Base-by-base conservation (phyloP, 78 protist species). In the Pelomyxa schiedti region DNA sequence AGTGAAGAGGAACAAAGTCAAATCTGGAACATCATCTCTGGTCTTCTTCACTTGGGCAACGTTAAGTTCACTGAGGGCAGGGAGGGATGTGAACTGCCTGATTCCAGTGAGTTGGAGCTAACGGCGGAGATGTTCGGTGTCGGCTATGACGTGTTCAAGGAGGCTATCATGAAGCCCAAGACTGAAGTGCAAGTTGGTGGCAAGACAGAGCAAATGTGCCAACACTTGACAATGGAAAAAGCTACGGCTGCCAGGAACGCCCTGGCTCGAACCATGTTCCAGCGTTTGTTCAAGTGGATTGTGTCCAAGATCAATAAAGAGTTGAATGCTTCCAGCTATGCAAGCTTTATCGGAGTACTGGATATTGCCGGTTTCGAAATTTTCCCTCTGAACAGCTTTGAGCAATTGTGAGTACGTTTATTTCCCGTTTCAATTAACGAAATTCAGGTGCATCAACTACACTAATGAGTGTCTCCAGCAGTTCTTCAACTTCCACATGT, bases 201-300 rank as follows among this genome's bases (percentile, higher is more conserved):
- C 52, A 91, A 91, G 0, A 29, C 66, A 32, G 95, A 88, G 53
- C 81, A 80, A 74, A 75, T 75, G 67, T 67, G 75, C n/a, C 67
- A 77, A 40, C 80, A 86, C 81, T 88, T 84, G 36, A 67, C 58
- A 8, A 74, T 63, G 47, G 58, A 16, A 7, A 39, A 40, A 22
- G 88, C 78, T 67, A 40, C 88, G 9, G 70, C 58, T 5, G 75
- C 42, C 92, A 40, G 93, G 39, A 94, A 94, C 30, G 95, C 99
- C 47, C 92, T 95, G 0, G 71, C 87, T 78, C 94, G 91, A 90
- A 93, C 94, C 26, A 53, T 87, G 72, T 95, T 95, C 87, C 94
- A 90, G 74, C 81, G 92, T 32, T 82, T 90, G 79, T 97, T 97
- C 91, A 47, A 72, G 29, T 88, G 89, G 91, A 82, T 95, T 38